Evolutionary conservation across 2,329 filamentous ascomycete species (phyloP).

Genomic region (Fusarium coicis): DNA sequence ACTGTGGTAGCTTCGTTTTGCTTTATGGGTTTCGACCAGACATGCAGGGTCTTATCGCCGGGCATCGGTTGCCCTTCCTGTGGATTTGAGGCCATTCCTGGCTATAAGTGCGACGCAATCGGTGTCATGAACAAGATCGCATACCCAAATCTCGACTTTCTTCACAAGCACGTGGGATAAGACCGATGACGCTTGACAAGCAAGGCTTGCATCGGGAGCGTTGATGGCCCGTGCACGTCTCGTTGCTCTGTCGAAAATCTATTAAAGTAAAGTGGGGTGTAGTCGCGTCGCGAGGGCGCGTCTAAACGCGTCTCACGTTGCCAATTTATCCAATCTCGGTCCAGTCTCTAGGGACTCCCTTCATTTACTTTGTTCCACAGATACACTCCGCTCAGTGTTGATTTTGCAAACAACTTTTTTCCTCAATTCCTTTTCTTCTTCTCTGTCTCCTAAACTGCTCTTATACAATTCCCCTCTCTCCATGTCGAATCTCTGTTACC

Average conservation of each 20-base stretch:
- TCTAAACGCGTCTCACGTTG: conserved; percentile 46
- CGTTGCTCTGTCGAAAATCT: conserved; percentile 39
- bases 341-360: conserved; percentile 38
- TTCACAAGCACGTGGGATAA: conserved; percentile 38
- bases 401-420: conserved; percentile 26
- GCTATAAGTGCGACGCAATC: conserved; percentile 46
- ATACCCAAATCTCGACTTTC: conserved; percentile 23
- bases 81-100: conserved; percentile 49
- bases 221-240: conserved; percentile 36
- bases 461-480: conserved; percentile 1
- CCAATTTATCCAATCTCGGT: conserved; percentile 42
- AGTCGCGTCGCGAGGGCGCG: conserved; percentile 47
- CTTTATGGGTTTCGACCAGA: conserved; percentile 52
- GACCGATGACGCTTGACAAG: conserved; percentile 43
- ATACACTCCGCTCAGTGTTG: conserved; percentile 38
- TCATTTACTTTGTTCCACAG: conserved; percentile 38
- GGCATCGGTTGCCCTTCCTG: conserved; percentile 42
- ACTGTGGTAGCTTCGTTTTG: conserved; percentile 32
- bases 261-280: conserved; percentile 48
- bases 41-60: conserved; percentile 49
- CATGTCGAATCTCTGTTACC: conserved; percentile 27
- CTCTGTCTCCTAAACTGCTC: background rate
- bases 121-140: conserved; percentile 41
- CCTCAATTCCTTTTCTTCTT: conserved; percentile 9
- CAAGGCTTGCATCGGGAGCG: conserved; percentile 25